A percentile compares a stretch with the other conserved stretches of the same genome.
phyloP scores from a whole-genome alignment of 2,329 filamentous ascomycete genomes.

The Atkinsonella texensis region DNA sequence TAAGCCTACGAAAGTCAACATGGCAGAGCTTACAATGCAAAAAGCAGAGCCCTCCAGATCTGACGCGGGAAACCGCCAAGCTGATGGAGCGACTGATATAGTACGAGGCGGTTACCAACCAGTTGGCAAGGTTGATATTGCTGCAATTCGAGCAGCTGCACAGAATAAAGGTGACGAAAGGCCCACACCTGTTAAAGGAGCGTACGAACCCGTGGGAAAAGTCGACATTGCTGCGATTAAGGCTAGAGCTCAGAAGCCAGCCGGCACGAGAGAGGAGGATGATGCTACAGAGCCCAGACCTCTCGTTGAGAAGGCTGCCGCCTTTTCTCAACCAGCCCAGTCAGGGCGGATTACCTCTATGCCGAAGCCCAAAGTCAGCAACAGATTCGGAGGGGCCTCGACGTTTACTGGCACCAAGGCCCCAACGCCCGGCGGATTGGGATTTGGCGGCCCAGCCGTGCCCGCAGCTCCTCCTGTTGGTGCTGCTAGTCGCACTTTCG shows the following conservation, averaged over 20 bases:
- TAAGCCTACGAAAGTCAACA: constrained; percentile 89
- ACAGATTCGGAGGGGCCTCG: constrained; percentile 65
- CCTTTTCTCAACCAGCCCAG: constrained; percentile 47
- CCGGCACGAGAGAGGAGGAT: constrained; percentile 23
- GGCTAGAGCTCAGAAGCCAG: constrained; percentile 62
- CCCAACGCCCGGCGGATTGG: constrained; percentile 59
- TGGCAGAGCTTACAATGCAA: constrained; percentile 70
- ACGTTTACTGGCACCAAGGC: constrained; percentile 82
- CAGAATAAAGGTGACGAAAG: constrained; percentile 62
- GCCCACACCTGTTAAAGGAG: constrained; percentile 75
- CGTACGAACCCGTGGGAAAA: constrained; percentile 91
- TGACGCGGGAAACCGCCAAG: constrained; percentile 30
- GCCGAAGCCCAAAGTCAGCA: constrained; percentile 90
- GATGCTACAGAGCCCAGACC: constrained; percentile 38
- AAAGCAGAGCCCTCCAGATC: constrained; percentile 55
- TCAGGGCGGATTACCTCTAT: constrained; percentile 75
- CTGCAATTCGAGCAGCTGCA: constrained; percentile 68
- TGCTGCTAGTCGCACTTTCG: constrained; percentile 81
- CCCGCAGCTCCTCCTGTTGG: constrained; percentile 52
- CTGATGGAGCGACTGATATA: constrained; percentile 45
- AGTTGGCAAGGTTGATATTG: constrained; percentile 94
- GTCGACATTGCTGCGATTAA: constrained; percentile 94
- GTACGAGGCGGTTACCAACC: constrained; percentile 85
- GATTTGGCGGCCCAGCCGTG: constrained; percentile 47
- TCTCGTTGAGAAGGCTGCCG: constrained; percentile 63